Evolutionary conservation across 345 rosid species (phyloP).

Genomic region (Citrus hindsii): DNA sequence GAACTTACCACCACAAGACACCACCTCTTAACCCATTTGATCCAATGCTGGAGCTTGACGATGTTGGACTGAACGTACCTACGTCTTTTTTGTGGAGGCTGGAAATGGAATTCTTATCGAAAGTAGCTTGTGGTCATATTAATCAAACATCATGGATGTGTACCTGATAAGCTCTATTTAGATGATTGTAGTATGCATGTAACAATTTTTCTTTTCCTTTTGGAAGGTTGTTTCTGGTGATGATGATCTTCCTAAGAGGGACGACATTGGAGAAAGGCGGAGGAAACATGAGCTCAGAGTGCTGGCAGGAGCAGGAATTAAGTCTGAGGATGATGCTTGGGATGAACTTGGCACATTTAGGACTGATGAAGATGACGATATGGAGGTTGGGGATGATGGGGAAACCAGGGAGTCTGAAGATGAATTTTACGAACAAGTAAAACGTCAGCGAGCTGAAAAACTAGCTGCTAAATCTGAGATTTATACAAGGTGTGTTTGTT

Average conservation of each 20-base stretch:
- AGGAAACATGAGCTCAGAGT: conserved; percentile 82
- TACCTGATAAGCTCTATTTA: background rate
- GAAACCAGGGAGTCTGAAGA: conserved; percentile 44
- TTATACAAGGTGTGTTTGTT: conserved; percentile 48
- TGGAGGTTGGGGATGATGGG: conserved; percentile 3
- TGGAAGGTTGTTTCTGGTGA: conserved; percentile 74
- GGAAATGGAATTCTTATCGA: background rate
- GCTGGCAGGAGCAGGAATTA: conserved; percentile 74
- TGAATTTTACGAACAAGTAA: conserved; percentile 66
- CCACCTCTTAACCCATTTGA: background rate
- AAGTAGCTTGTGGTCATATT: background rate
- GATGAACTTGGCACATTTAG: conserved; percentile 25
- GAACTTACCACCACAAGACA: background rate
- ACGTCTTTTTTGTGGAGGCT: background rate
- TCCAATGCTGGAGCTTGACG: too few relatives aligned
- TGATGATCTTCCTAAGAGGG: conserved; percentile 83
- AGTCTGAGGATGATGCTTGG: conserved; percentile 51
- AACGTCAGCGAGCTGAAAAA: conserved; percentile 49
- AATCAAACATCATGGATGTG: background rate
- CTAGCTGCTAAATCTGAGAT: conserved; percentile 66
- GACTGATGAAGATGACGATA: conserved; percentile 28
- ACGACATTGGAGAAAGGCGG: conserved; percentile 94
- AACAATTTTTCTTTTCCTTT: background rate
- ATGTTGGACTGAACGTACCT: background rate
- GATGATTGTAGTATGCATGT: background rate